These are phyloP conservation scores for Saitozyma podzolica DNA, from an alignment of 768 basidiomycete species.

Conservation along the genomic window DNA sequence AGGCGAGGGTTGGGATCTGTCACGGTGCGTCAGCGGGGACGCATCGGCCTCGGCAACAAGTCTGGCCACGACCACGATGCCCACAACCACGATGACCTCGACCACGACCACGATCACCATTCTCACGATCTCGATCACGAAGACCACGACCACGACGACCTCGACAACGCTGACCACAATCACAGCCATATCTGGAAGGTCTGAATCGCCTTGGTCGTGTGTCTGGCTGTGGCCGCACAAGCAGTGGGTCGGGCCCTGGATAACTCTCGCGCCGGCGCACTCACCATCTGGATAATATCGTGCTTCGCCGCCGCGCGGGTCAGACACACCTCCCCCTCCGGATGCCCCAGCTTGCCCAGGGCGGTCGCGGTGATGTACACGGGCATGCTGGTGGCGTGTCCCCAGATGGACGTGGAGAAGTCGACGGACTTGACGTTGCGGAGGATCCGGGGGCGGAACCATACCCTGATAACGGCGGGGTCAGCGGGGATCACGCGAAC, in stretches of 20 bases:
- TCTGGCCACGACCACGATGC: neutral
- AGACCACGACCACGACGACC: neutral
- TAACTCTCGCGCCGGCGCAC: constrained; percentile 6
- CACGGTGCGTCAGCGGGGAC: neutral
- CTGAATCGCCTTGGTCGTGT: no score
- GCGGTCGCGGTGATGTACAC: constrained; percentile 68
- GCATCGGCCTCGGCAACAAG: no score
- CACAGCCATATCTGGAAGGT: no score
- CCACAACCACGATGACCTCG: neutral
- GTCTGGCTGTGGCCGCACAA: no score
- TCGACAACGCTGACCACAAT: no score
- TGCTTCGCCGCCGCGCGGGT: constrained; percentile 84
- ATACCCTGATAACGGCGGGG: constrained; percentile 67
- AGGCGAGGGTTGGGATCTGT: constrained; percentile 92
- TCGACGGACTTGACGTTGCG: constrained; percentile 84
- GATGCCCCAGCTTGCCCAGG: constrained; percentile 78
- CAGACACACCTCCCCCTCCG: constrained; percentile 87
- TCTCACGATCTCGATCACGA: no score
- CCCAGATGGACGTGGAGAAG: constrained; percentile 76
- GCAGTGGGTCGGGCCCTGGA: no score
- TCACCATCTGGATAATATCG: constrained; percentile 71
- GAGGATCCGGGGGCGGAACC: constrained; percentile 81
- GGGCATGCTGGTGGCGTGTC: constrained; percentile 71
- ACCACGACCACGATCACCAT: no score
- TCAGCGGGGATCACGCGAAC: no score